Conservation (phyloP, 1,284 basidiomycete genomes). For the Naganishia sp. region DNA sequence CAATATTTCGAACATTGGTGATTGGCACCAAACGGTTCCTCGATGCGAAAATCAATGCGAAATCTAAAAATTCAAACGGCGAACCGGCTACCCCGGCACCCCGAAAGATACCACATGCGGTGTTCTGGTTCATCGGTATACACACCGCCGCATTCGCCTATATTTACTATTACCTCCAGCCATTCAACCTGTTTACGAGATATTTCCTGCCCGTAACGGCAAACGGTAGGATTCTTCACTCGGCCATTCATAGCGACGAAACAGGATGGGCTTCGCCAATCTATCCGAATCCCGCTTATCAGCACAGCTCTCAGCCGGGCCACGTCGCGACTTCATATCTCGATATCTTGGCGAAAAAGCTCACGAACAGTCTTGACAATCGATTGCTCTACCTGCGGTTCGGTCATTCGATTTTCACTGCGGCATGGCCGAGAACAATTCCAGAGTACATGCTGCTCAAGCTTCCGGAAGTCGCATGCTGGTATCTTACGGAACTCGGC, state of each 20-base stretch:
- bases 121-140: slow-evolving; percentile 15
- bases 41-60: slow-evolving; percentile 9
- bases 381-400: slow-evolving; percentile 29
- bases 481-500: slow-evolving; percentile 15
- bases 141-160: slow-evolving; percentile 19
- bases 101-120: slow-evolving; percentile 12
- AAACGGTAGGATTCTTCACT: slow-evolving; percentile 12
- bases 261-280: slow-evolving; percentile 10
- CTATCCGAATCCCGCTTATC: slow-evolving; percentile 12
- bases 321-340: slow-evolving; percentile 20
- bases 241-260: slow-evolving; percentile 23
- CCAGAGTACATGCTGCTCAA: slow-evolving; percentile 24
- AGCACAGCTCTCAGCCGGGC: slow-evolving; percentile 13
- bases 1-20: slow-evolving; percentile 14
- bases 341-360: slow-evolving; percentile 24
- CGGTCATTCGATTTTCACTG: slow-evolving; percentile 27
- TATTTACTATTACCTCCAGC: slow-evolving; percentile 21
- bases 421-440: slow-evolving; percentile 5
- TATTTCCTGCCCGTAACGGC: slow-evolving; percentile 24
- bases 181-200: slow-evolving; percentile 22
- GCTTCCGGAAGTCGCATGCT: slow-evolving; percentile 9
- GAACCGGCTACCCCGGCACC: slow-evolving; percentile 7
- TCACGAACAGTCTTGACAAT: slow-evolving; percentile 24
- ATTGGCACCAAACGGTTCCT: slow-evolving; percentile 10
- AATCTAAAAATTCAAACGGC: slow-evolving; percentile 8